Percentiles rank a stretch among this genome's conserved stretches.
phyloP scores from a whole-genome alignment of 495 filamentous ascomycete genomes.

The Penicillium paradoxum region DNA sequence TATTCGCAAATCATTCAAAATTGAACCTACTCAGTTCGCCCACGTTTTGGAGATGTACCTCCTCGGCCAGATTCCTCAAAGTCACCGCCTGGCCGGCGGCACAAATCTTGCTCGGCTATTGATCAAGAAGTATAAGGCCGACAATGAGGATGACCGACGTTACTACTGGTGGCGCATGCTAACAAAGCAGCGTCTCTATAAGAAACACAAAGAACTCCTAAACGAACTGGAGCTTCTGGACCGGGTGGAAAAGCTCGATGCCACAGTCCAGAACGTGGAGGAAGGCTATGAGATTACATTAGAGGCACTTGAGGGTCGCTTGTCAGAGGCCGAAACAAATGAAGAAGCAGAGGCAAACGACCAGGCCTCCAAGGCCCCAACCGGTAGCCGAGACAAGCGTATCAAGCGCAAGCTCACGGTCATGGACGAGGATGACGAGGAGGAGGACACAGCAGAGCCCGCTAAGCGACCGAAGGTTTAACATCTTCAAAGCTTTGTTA shows the following conservation, averaged over 20 bases:
- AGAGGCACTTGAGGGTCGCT: conserved; percentile 41
- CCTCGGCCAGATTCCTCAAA: conserved; percentile 63
- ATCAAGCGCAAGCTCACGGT: conserved; percentile 46
- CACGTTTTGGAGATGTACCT: conserved; percentile 86
- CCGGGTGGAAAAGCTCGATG: conserved; percentile 74
- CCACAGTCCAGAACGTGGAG: conserved; percentile 69
- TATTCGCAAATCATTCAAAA: conserved; percentile 65
- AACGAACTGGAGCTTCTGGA: conserved; percentile 73
- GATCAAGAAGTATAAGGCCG: conserved; percentile 50
- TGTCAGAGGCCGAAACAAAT: conserved; percentile 17
- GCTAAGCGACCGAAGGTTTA: conserved; percentile 39
- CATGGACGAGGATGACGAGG: conserved; percentile 46
- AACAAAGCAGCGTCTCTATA: conserved; percentile 75
- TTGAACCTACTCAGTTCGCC: conserved; percentile 80
- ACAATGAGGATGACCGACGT: conserved; percentile 51
- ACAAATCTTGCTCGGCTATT: conserved; percentile 46
- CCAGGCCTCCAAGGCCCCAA: conserved; percentile 19
- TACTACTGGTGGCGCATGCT: conserved; percentile 82
- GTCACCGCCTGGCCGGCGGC: conserved; percentile 52
- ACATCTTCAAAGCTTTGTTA: background rate
- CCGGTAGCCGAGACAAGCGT: conserved; percentile 25
- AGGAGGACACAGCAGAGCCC: conserved; percentile 22
- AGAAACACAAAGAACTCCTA: conserved; percentile 70
- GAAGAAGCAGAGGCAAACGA: conserved; percentile 17
- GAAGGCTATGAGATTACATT: conserved; percentile 75